Conservation (phyloP, 1,284 basidiomycete genomes). For the Moesziomyces parantarcticus region DNA sequence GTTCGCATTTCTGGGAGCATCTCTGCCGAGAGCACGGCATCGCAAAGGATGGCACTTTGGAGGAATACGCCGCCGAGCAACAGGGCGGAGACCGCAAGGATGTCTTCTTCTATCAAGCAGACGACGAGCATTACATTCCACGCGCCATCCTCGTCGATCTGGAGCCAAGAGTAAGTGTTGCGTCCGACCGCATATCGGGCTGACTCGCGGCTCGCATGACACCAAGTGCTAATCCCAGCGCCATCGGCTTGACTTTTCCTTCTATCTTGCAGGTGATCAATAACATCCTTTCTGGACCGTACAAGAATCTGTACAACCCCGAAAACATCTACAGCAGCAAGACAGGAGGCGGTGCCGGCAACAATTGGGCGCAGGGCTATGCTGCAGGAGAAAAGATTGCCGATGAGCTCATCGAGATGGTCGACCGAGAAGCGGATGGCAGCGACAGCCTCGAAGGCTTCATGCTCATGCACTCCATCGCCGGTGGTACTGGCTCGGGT, state of each 20-base stretch:
- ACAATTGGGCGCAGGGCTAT: slow-evolving; percentile 97
- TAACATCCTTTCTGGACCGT: slow-evolving; percentile 90
- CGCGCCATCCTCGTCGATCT: slow-evolving; percentile 95
- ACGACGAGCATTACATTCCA: slow-evolving; percentile 99
- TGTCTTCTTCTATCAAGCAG: slow-evolving; percentile 99
- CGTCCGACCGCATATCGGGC: not conserved
- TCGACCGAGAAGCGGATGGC: slow-evolving; percentile 97
- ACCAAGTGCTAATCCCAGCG: too few species aligned
- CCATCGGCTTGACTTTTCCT: not conserved
- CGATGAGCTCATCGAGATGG: slow-evolving; percentile 99
- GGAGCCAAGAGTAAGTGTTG: slow-evolving; percentile 86
- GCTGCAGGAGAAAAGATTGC: slow-evolving; percentile 86
- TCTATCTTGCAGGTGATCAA: slow-evolving; percentile 82
- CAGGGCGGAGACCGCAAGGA: slow-evolving; percentile 83
- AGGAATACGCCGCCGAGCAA: slow-evolving; percentile 63
- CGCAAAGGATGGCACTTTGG: slow-evolving; percentile 64
- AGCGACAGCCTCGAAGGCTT: slow-evolving; percentile 99
- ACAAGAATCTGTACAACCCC: slow-evolving; percentile 93
- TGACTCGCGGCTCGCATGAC: too few species aligned
- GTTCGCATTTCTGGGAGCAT: slow-evolving; percentile 68
- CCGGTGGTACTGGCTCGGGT: slow-evolving; percentile 97
- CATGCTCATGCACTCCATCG: slow-evolving; percentile 98
- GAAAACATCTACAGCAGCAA: slow-evolving; percentile 97
- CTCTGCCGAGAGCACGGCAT: slow-evolving; percentile 67
- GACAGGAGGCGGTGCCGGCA: slow-evolving; percentile 96